Base-by-base conservation (phyloP, 2,329 filamentous ascomycete genomes). In the Paecilomyces formosus region DNA sequence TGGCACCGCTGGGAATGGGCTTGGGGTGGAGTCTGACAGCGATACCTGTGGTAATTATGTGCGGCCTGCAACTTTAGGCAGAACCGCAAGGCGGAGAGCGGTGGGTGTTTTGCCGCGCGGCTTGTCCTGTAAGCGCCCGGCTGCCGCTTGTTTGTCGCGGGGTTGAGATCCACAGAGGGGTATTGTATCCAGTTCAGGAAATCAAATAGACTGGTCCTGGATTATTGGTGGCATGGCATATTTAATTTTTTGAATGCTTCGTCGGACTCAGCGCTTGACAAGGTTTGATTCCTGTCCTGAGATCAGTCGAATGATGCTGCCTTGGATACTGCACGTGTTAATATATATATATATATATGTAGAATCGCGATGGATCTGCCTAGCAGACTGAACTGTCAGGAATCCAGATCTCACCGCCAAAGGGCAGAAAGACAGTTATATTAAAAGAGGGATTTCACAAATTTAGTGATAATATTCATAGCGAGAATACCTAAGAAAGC, bases 1-100 rank as follows among this genome's bases (percentile, higher is more conserved):
- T 45, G 35, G 13, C 35, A 45, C 35, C 18, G 35, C 35, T 45
- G 35, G 6, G 18, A 45, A 52, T 62, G 61, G 55, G 66, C 68
- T 60, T 71, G 18, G 15, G 35, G n/a, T n/a, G 18, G 39, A 45
- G 30, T 31, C 11, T 45, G 39, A 45, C 35, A 39, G 33, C 35
- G 6, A 39, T n/a, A 31, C 30, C 8, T 31, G 7, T 45, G n/a
- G 35, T 4, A n/a, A 45, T 45, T 45, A 18, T 45, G 4, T 18
- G n/a, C n/a, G 39, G 39, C 39, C 39, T 45, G 39, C 15, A 45
- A 18, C 15, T 45, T 45, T 45, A 45, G 39, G 39, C 39, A 45
- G 39, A 45, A 45, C 15, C 30, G 6, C 39, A 45, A 45, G 39
- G 39, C 39, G 39, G 39, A 45, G 39, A n/a, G n/a, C 5, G 15